Conservation (phyloP, 2,329 filamentous ascomycete species). For the Hypoxylon sp. region DNA sequence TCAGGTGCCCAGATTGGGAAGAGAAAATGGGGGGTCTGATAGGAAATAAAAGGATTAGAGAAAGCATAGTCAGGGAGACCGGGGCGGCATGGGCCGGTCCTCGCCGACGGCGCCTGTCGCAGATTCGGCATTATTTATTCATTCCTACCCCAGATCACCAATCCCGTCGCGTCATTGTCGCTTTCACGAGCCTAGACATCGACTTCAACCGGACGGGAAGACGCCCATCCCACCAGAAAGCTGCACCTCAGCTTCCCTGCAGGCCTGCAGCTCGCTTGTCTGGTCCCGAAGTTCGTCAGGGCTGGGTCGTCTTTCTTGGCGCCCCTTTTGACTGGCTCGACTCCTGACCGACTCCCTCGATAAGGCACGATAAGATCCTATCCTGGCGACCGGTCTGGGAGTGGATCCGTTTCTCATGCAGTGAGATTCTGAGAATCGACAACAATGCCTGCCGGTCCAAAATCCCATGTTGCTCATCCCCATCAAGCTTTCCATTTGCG, state of each 20-base stretch:
- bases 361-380: slow-evolving; percentile 39
- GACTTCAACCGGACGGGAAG: slow-evolving; percentile 38
- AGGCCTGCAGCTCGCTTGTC: slow-evolving; percentile 40
- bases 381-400: slow-evolving; percentile 42
- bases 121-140: slow-evolving; percentile 30
- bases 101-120: slow-evolving; percentile 27
- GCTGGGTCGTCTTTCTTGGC: slow-evolving; percentile 41
- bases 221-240: slow-evolving; percentile 31
- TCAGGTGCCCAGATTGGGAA: slow-evolving; percentile 17
- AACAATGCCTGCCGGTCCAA: slow-evolving; percentile 33
- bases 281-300: slow-evolving; percentile 43
- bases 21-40: slow-evolving; percentile 13
- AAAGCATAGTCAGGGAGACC: slow-evolving; percentile 5
- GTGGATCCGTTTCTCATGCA: slow-evolving; percentile 41
- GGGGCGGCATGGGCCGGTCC: slow-evolving; percentile 28
- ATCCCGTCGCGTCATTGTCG: slow-evolving; percentile 20
- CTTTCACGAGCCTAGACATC: slow-evolving; percentile 25
- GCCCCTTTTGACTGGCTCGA: slow-evolving; percentile 22
- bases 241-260: slow-evolving; percentile 39
- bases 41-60: slow-evolving; percentile 24
- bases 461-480: slow-evolving; percentile 33
- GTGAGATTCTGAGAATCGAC: slow-evolving; percentile 38
- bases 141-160: slow-evolving; percentile 21
- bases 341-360: slow-evolving; percentile 38
- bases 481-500: slow-evolving; percentile 35